These are phyloP conservation scores for Endocarpon pusillum DNA, from an alignment of 495 filamentous ascomycete species.

Conservation along the genomic window DNA sequence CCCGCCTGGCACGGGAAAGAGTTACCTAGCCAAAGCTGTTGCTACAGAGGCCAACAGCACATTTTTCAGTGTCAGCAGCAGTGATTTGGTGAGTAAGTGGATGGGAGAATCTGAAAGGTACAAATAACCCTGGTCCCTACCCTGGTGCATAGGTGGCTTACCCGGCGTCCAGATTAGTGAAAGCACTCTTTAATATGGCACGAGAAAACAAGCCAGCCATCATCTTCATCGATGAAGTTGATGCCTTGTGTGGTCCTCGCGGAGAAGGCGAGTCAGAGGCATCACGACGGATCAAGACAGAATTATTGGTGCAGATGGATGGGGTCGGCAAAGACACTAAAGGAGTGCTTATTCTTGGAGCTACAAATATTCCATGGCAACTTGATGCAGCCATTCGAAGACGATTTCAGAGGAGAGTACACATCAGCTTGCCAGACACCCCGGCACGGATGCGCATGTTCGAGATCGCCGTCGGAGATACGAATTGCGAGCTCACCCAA, in stretches of 20 bases:
- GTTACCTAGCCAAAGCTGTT: slow-evolving; percentile 90
- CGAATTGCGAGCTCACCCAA: slow-evolving; percentile 65
- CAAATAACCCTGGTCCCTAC: too few species aligned
- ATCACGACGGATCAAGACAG: slow-evolving; percentile 92
- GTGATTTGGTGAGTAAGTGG: slow-evolving; percentile 95
- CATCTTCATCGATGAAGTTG: slow-evolving; percentile 99
- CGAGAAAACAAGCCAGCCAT: slow-evolving; percentile 96
- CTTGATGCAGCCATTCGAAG: slow-evolving; percentile 93
- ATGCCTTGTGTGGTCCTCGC: slow-evolving; percentile 87
- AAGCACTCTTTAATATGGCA: slow-evolving; percentile 94
- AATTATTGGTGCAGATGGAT: slow-evolving; percentile 98
- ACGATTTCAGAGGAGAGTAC: slow-evolving; percentile 90
- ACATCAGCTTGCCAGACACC: slow-evolving; percentile 81
- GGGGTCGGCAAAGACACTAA: slow-evolving; percentile 89
- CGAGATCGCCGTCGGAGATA: slow-evolving; percentile 78
- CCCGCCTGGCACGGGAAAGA: slow-evolving; percentile 92
- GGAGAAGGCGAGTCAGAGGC: slow-evolving; percentile 98
- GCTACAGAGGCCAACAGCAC: slow-evolving; percentile 97
- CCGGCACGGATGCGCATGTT: slow-evolving; percentile 93
- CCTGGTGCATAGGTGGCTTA: too few species aligned
- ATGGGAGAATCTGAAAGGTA: slow-evolving; percentile 98
- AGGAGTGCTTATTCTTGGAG: slow-evolving; percentile 87
- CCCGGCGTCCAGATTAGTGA: slow-evolving; percentile 67
- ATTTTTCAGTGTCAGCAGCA: slow-evolving; percentile 97
- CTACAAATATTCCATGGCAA: slow-evolving; percentile 99